These are phyloP conservation scores for Gryganskiella cystojenkinii DNA, from an alignment of 192 early-diverging fungal species.

Conservation along the genomic window DNA sequence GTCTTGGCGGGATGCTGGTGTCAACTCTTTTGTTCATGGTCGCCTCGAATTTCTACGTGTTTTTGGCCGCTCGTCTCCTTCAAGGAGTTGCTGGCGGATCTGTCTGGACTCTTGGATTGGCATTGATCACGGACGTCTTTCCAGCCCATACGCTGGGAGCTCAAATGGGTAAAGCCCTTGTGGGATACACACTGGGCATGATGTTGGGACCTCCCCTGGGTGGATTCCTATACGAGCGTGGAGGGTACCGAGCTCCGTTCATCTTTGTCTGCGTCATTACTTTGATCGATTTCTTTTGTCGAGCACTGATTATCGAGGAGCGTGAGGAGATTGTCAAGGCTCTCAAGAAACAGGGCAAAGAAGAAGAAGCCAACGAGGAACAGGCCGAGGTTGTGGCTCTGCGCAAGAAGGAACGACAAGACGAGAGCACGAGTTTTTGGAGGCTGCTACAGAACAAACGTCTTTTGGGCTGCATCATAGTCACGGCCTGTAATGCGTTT, in stretches of 20 bases:
- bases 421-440: slow-evolving; percentile 30
- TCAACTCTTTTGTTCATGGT: slow-evolving; percentile 73
- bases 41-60: slow-evolving; percentile 68
- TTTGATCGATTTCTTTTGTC: slow-evolving; percentile 64
- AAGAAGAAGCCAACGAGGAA: slow-evolving; percentile 35
- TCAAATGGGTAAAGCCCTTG: slow-evolving; percentile 76
- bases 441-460: slow-evolving; percentile 40
- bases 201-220: slow-evolving; percentile 76
- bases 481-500: slow-evolving; percentile 42
- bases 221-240: slow-evolving; percentile 69
- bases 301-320: slow-evolving; percentile 69
- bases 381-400: slow-evolving; percentile 21
- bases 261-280: slow-evolving; percentile 71
- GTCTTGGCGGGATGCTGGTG: slow-evolving; percentile 68
- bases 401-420: slow-evolving; percentile 13
- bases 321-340: slow-evolving; percentile 57
- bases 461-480: slow-evolving; percentile 28
- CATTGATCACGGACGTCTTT: slow-evolving; percentile 74
- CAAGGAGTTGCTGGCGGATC: slow-evolving; percentile 80
- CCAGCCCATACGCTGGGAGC: slow-evolving; percentile 61
- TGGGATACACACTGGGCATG: slow-evolving; percentile 73
- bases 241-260: slow-evolving; percentile 74
- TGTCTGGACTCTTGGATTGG: slow-evolving; percentile 76
- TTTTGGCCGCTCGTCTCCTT: slow-evolving; percentile 72
- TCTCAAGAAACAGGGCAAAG: slow-evolving; percentile 22